Percentiles rank a stretch among this genome's conserved stretches.
phyloP scores from a whole-genome alignment of 306 rosid species.

The Heteromeles arbutifolia region DNA sequence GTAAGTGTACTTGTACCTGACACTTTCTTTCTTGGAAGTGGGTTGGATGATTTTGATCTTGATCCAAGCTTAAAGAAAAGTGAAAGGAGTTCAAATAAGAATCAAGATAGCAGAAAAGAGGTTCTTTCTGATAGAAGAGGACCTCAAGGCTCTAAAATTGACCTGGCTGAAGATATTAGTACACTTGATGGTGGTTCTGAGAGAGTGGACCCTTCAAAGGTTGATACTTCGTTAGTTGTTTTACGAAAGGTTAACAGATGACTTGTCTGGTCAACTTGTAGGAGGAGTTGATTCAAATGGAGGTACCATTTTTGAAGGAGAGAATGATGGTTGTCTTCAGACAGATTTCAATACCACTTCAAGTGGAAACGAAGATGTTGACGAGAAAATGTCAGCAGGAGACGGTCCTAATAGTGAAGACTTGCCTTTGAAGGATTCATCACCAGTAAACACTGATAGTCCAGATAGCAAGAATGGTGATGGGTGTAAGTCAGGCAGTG shows the following conservation, averaged over 20 bases:
- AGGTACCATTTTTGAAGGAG: constrained; percentile 26
- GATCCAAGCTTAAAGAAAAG: constrained; percentile 31
- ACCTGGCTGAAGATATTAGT: constrained; percentile 22
- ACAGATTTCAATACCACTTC: constrained; percentile 21
- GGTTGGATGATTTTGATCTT: constrained; percentile 66
- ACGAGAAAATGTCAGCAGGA: constrained; percentile 19
- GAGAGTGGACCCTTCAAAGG: constrained; percentile 24
- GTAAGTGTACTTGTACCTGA: constrained; percentile 13
- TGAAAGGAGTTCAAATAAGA: constrained; percentile 32
- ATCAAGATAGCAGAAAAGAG: constrained; percentile 33
- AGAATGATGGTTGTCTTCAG: constrained; percentile 19
- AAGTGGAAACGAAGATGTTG: constrained; percentile 23
- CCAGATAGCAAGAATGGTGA: constrained; percentile 33
- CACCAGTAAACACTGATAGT: constrained; percentile 17
- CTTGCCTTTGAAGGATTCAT: constrained; percentile 27
- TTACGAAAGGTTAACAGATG: constrained; percentile 21
- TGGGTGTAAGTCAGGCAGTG: constrained; percentile 29
- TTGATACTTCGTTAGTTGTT: constrained; percentile 30
- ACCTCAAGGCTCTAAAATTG: constrained; percentile 27
- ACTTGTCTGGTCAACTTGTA: constrained; percentile 17
- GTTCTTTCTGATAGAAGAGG: constrained; percentile 34
- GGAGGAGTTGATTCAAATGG: constrained; percentile 28
- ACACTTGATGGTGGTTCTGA: constrained; percentile 38
- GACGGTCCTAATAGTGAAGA: constrained; percentile 27
- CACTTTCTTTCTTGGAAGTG: constrained; percentile 14